Percentiles rank a stretch among this genome's conserved stretches.
phyloP scores from a whole-genome alignment of 2,329 filamentous ascomycete genomes.

The Claviceps purpurea region DNA sequence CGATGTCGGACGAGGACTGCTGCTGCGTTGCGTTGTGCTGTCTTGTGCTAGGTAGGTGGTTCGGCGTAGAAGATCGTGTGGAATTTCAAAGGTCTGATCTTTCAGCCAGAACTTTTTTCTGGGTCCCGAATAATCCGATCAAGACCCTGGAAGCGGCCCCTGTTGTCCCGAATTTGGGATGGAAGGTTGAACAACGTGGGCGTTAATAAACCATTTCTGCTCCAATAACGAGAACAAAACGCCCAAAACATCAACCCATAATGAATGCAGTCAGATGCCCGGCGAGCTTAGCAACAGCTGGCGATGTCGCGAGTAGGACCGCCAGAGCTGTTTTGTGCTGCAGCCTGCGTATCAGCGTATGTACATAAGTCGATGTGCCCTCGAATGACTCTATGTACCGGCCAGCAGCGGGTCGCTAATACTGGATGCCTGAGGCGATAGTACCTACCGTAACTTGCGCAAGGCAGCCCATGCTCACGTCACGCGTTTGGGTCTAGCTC shows the following conservation, averaged over 20 bases:
- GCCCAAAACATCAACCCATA: background rate
- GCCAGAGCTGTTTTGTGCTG: conserved; percentile 3
- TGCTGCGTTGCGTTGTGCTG: background rate
- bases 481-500: conserved; percentile 24
- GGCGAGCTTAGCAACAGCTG: background rate
- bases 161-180: background rate
- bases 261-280: background rate
- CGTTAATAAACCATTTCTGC: background rate
- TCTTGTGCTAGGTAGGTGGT: background rate
- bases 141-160: conserved; percentile 9
- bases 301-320: background rate
- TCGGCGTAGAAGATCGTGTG: background rate
- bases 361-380: background rate
- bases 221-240: background rate
- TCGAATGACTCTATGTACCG: conserved; percentile 3
- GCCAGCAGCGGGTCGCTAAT: background rate
- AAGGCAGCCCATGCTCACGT: conserved; percentile 29
- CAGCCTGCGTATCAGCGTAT: background rate
- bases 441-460: background rate
- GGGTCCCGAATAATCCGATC: conserved; percentile 10
- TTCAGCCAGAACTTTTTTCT: conserved; percentile 15
- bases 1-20: background rate
- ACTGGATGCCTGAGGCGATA: conserved; percentile 19
- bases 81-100: background rate
- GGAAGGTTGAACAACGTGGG: background rate